Evolutionary conservation across 148 eudicot genomes (phyloP), one percentile per base, ranked within the genome.

Genomic region (Selenicereus undatus): DNA sequence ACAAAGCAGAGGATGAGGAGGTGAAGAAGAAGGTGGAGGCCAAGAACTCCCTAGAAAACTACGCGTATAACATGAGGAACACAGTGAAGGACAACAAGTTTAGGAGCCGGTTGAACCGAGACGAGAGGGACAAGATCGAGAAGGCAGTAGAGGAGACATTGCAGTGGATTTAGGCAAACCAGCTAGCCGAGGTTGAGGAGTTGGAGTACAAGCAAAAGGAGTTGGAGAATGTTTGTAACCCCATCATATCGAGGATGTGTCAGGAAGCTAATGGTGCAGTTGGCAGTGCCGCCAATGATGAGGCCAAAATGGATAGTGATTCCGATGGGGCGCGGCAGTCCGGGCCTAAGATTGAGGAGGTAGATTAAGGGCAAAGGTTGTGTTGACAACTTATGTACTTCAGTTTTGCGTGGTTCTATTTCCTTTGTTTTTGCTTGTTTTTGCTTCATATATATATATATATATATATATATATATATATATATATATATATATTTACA

Each of bases 1-100:
- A 84, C 77, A 84, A 80, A 76, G 76, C 82, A 8, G 85, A 83
- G 79, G 82, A 80, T n/a, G 79, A 83, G 76, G 80, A 79, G 26
- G 85, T 76, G 76, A 83, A 75, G 80, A 83, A 43, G 80, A 83
- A 80, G 64, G 82, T 83, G 36, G 82, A 83, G 11, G 85, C 85
- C 0, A 83, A 79, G 82, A 83, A 76, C 27, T 36, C 68, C 27
- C 14, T 76, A 1, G 78, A 76, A 43, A 76, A 76, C 78, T 56
- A 76, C 16, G 80, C 85, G 10, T 83, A 83, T 11, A 83, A 79
- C 27, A 79, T 83, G 82, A 83, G 82, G 73, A 83, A 79, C 56
- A 83, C 82, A 1, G 76, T 83, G 18, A 83, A 76, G 52, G 85
- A 83, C n/a, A 82, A 83, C 36, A 83, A 83, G 64, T 83, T 83